Base-by-base conservation (phyloP, 2,329 filamentous ascomycete species). In the Myriosclerotinia curreyana region DNA sequence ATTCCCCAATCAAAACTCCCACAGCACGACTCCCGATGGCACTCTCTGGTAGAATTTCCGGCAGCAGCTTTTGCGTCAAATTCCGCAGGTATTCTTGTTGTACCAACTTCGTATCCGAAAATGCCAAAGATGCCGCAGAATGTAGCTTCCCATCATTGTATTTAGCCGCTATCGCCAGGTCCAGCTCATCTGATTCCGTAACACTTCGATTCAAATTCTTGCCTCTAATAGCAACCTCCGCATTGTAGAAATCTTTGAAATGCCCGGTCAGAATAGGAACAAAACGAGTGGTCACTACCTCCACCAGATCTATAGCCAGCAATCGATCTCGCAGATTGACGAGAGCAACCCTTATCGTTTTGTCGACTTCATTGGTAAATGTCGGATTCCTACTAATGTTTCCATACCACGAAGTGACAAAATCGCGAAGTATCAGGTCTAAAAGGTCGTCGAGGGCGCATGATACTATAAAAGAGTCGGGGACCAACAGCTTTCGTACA, bases 131-230 rank as follows among this genome's bases (percentile, higher is more conserved):
- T 6, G 91, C 93, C 6, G 95, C 95, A 5, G 91, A 83, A 74
- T 99, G 96, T 65, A 99, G 80, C 68, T 89, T 91, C 34, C 94
- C 94, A 75, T 96, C 89, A 62, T 84, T 88, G 76, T 95, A 99
- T 77, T 96, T 97, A 49, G 86, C 88, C n/a, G 95, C 95, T 76
- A 99, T 96, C 1, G 95, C 95, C 69, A 96, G 81, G 76, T 98
- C 93, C 71, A 99, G 80, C 81, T 99, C 95, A 74, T 97, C 94
- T 0, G 93, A 96, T 77, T 99, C 95, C 3, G 96, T 98, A 63
- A 99, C 87, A 69, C 89, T 92, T 60, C 91, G 86, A 71, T 92
- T 95, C 64, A 98, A 80, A 76, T 96, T 91, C 74, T 87, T 90
- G 15, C 96, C 96, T 62, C 94, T 85, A 14, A 99, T 91, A 11